These are phyloP conservation scores for Boletus reticuloceps DNA, from an alignment of 768 basidiomycete species.

Conservation along the genomic window DNA sequence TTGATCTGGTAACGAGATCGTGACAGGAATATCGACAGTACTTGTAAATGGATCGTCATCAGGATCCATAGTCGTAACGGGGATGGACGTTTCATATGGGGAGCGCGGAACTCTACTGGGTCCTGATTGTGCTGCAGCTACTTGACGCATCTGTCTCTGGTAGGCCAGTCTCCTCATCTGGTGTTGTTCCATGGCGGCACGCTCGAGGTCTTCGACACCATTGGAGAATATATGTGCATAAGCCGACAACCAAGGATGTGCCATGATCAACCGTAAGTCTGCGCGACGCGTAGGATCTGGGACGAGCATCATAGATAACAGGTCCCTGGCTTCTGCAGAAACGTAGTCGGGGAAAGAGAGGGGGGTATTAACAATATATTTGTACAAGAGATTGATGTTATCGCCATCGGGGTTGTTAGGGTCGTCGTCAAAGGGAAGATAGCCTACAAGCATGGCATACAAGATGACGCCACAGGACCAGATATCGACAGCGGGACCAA, in stretches of 20 bases:
- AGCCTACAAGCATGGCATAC: conserved; percentile 95
- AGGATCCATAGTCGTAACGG: conserved; percentile 38
- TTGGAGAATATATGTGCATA: conserved; percentile 52
- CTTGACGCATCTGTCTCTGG: conserved; percentile 73
- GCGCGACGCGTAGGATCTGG: conserved; percentile 84
- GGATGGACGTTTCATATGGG: conserved; percentile 68
- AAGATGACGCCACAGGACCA: conserved; percentile 96
- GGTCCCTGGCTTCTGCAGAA: conserved; percentile 75
- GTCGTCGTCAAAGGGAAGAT: conserved; percentile 99
- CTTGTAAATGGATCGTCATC: conserved; percentile 75
- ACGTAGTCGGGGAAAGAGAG: conserved; percentile 97
- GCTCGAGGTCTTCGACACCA: conserved; percentile 76
- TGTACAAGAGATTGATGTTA: conserved; percentile 98
- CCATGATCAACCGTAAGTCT: conserved; percentile 76
- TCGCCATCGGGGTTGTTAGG: conserved; percentile 98
- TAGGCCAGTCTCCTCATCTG: conserved; percentile 79
- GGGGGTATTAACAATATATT: conserved; percentile 96
- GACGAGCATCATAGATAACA: conserved; percentile 90
- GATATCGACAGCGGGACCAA: conserved; percentile 96
- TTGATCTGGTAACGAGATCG: conserved; percentile 29
- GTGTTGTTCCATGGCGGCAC: conserved; percentile 78
- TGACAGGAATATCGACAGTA: conserved; percentile 27
- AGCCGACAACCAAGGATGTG: conserved; percentile 79
- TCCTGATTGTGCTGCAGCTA: conserved; percentile 24
- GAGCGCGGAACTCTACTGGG: conserved; percentile 39